These are phyloP conservation scores for Claviceps monticola DNA, from an alignment of 2,329 filamentous ascomycete species.

Conservation along the genomic window DNA sequence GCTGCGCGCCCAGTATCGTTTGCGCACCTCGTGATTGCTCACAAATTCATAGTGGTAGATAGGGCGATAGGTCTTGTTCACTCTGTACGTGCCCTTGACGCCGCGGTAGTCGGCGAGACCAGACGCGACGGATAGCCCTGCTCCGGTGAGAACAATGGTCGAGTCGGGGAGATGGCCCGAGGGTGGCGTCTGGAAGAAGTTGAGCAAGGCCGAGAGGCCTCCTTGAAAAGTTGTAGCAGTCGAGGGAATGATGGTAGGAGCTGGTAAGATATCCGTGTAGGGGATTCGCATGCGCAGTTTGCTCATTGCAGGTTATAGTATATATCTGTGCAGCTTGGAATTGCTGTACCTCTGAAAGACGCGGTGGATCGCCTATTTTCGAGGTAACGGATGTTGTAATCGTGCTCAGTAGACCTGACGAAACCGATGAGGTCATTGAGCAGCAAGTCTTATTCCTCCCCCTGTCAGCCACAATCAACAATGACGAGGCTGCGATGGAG, in stretches of 20 bases:
- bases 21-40: conserved; percentile 65
- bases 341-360: not conserved
- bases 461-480: too few species aligned
- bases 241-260: conserved; percentile 59
- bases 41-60: conserved; percentile 91
- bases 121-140: conserved; percentile 85
- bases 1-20: conserved; percentile 90
- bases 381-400: not conserved
- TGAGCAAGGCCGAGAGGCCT: conserved; percentile 61
- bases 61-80: conserved; percentile 80
- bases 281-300: conserved; percentile 76
- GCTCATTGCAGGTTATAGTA: conserved; percentile 33
- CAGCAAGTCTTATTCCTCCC: not conserved
- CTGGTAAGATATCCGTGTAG: conserved; percentile 70
- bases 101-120: conserved; percentile 90
- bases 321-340: not conserved
- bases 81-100: conserved; percentile 75
- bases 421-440: not conserved
- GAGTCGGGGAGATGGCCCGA: conserved; percentile 32
- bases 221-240: conserved; percentile 56
- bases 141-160: conserved; percentile 53
- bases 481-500: not conserved
- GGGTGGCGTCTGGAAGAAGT: conserved; percentile 57
- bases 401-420: not conserved
- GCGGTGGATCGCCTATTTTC: not conserved